Conservation (phyloP, 306 rosid genomes). For the Quercus berberidifolia region DNA sequence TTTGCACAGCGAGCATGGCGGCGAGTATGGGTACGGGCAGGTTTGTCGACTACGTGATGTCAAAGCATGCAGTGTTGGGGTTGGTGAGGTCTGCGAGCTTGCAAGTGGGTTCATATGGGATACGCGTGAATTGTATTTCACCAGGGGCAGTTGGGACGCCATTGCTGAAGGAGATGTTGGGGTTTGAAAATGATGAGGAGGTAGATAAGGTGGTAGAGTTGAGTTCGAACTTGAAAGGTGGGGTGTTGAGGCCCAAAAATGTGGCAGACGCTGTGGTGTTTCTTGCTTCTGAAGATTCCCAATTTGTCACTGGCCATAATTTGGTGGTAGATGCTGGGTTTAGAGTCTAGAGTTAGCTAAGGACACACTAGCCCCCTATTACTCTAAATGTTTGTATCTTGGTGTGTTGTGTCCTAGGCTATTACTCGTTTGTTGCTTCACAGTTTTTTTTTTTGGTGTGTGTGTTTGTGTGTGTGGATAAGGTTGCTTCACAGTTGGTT, state of each 20-base stretch:
- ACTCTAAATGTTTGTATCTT: too few relatives aligned
- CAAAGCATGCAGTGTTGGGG: constrained; percentile 54
- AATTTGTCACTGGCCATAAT: constrained; percentile 37
- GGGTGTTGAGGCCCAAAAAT: constrained; percentile 24
- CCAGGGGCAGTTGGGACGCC: constrained; percentile 45
- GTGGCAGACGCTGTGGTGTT: constrained; percentile 48
- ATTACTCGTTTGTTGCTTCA: too few relatives aligned
- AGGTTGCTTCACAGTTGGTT: too few relatives aligned
- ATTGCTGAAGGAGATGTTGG: neutral
- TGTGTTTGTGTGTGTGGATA: too few relatives aligned
- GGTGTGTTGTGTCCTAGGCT: too few relatives aligned
- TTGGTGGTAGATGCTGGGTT: constrained; percentile 42
- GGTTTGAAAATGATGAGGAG: constrained; percentile 13
- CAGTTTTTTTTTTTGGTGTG: too few relatives aligned
- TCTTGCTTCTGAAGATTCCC: constrained; percentile 26
- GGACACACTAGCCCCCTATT: too few relatives aligned
- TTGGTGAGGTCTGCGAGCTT: constrained; percentile 38
- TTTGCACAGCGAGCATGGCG: constrained; percentile 38
- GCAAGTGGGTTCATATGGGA: constrained; percentile 40
- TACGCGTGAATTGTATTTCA: constrained; percentile 53
- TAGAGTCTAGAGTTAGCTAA: too few relatives aligned
- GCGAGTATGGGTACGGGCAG: neutral
- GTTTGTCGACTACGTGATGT: constrained; percentile 29
- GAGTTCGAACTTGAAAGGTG: constrained; percentile 34
- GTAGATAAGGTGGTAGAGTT: neutral